Conservation (phyloP, 1,139 yeast genomes). For the Tardiomyces blankii region DNA sequence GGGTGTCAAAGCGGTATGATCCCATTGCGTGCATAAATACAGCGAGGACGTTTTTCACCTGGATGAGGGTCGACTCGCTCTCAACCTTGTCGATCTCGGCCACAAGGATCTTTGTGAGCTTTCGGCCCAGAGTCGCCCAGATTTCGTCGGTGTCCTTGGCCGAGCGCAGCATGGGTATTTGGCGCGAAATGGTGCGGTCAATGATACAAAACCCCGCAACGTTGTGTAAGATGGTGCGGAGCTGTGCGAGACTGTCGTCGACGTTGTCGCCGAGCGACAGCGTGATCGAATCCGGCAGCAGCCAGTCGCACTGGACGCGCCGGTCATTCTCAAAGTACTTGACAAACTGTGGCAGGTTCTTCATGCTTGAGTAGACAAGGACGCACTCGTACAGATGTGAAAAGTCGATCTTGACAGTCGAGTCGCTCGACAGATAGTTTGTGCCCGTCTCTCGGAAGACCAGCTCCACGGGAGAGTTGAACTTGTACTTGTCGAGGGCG, state of each 20-base stretch:
- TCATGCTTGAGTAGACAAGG: constrained; percentile 67
- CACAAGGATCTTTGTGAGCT: constrained; percentile 20
- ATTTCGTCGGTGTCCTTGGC: constrained; percentile 50
- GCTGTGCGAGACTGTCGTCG: constrained; percentile 11
- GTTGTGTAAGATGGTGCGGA: constrained; percentile 34
- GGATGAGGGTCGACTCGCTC: constrained; percentile 29
- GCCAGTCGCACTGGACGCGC: constrained; percentile 59
- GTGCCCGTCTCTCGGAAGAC: constrained; percentile 49
- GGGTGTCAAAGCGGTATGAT: constrained; percentile 50
- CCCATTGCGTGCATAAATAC: constrained; percentile 70
- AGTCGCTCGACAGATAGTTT: constrained; percentile 28
- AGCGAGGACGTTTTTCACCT: constrained; percentile 52
- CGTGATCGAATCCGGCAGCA: constrained; percentile 38
- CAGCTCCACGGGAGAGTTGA: constrained; percentile 79
- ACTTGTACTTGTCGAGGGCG: constrained; percentile 48
- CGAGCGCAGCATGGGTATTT: constrained; percentile 34
- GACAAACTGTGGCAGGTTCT: constrained; percentile 49
- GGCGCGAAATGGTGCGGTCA: constrained; percentile 56
- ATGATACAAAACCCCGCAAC: constrained; percentile 69
- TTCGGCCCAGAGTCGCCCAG: constrained; percentile 54
- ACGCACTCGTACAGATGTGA: constrained; percentile 73
- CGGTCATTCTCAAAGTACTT: constrained; percentile 63
- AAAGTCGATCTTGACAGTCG: constrained; percentile 41
- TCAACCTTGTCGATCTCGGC: constrained; percentile 17
- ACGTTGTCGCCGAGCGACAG: constrained; percentile 8